phyloP scores from a whole-genome alignment of 169 alveolate genomes.

The Cryptosporidium felis region DNA sequence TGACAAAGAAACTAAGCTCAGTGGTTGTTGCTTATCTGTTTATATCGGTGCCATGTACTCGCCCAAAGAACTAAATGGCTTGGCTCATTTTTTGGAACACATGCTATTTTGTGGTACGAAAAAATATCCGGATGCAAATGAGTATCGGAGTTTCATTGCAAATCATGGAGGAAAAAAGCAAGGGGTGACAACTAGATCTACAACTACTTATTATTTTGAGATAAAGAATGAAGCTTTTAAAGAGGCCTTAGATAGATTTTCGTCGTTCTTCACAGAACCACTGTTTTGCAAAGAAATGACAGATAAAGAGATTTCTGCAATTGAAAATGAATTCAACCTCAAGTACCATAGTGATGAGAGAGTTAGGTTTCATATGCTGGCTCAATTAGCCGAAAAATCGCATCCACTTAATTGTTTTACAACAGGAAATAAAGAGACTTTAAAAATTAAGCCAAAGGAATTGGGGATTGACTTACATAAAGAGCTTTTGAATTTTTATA shows the following conservation, averaged over 20 bases:
- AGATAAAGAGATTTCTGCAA: conserved; percentile 84
- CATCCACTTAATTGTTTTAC: conserved; percentile 72
- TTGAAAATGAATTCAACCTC: conserved; percentile 78
- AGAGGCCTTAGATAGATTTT: conserved; percentile 79
- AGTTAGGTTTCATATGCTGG: conserved; percentile 47
- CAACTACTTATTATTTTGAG: conserved; percentile 85
- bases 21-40: conserved; percentile 73
- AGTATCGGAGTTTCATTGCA: conserved; percentile 73
- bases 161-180: conserved; percentile 84
- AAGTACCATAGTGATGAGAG: conserved; percentile 59
- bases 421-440: conserved; percentile 75
- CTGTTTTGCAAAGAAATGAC: conserved; percentile 77
- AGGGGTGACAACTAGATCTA: conserved; percentile 78
- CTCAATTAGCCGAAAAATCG: conserved; percentile 24
- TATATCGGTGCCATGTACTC: conserved; percentile 83
- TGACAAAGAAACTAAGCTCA: conserved; percentile 57
- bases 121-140: conserved; percentile 84
- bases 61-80: conserved; percentile 84
- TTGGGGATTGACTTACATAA: conserved; percentile 69
- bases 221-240: conserved; percentile 75
- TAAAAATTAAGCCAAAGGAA: conserved; percentile 63
- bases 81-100: conserved; percentile 89
- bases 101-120: conserved; percentile 87
- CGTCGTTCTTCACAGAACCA: conserved; percentile 82
- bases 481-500: conserved; percentile 70